Evolutionary conservation across 257 asterid species (phyloP), one percentile per base, ranked within the genome.

Genomic region (Nicotiana otophora): DNA sequence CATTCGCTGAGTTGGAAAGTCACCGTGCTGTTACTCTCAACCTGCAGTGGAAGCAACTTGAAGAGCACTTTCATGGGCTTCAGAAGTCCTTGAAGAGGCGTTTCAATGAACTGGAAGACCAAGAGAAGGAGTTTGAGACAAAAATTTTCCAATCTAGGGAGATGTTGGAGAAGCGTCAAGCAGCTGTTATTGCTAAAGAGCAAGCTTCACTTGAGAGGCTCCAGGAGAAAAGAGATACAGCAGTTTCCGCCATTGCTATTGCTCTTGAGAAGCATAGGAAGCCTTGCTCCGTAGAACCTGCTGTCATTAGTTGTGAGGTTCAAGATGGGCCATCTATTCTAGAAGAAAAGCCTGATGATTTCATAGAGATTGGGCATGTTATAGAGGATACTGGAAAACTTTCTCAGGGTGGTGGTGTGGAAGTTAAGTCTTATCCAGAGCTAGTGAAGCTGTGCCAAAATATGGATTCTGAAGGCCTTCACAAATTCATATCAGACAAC

Each of bases 171-270:
- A 94, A 88, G 86, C 94, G 97, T 81, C 90, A 93, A 85, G 94
- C 94, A 28, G 92, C 95, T 86, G 91, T 94, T 51, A 74, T 85
- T 81, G 94, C 93, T 75, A 92, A 90, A 89, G 99, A 96, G 93
- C 95, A 91, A 82, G 87, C 90, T 77, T 94, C 98, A 4, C 92
- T 96, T 63, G 92, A 88, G 83, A 93, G 88, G 89, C 98, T 96
- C 48, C 99, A 96, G 88, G 95, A 88, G 92, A 96, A 96, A 87
- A 93, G 99, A 84, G 98, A 96, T 85, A 93, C 96, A 83, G 99
- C 98, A 46, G 91, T 94, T 39, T 92, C 92, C 55, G 98, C 97
- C 80, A 93, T 96, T 83, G 84, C 91, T 63, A 84, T 82, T 85
- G 97, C 93, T 75, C 87, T 90, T 90, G 91, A 84, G 85, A 89